phyloP scores from a whole-genome alignment of 805 yeast genomes.

The Pichia scutulata region DNA sequence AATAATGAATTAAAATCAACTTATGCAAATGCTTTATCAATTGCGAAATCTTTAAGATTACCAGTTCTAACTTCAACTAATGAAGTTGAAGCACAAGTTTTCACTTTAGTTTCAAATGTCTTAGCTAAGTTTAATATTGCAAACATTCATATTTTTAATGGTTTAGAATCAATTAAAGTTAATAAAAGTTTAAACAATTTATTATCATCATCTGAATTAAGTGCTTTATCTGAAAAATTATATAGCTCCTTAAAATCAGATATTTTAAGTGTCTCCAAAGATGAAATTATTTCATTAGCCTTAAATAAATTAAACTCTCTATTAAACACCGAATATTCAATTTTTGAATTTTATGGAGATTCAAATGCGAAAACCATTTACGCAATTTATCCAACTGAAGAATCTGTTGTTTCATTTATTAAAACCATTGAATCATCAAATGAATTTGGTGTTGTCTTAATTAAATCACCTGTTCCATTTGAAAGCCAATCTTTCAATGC shows the following conservation, averaged over 20 bases:
- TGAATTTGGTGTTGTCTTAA: slow-evolving; percentile 48
- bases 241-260: slow-evolving; percentile 22
- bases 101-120: slow-evolving; percentile 56
- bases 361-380: slow-evolving; percentile 61
- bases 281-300: slow-evolving; percentile 36
- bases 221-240: slow-evolving; percentile 33
- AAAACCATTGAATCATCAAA: slow-evolving; percentile 29
- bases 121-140: slow-evolving; percentile 58
- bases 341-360: slow-evolving; percentile 67
- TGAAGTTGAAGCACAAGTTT: slow-evolving; percentile 57
- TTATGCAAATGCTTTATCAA: slow-evolving; percentile 51
- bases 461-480: slow-evolving; percentile 79
- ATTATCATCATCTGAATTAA: slow-evolving; percentile 36
- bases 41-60: slow-evolving; percentile 55
- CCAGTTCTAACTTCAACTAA: slow-evolving; percentile 65
- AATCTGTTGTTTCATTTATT: slow-evolving; percentile 43
- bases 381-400: slow-evolving; percentile 72
- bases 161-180: slow-evolving; percentile 53
- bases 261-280: slow-evolving; percentile 19
- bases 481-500: slow-evolving; percentile 51
- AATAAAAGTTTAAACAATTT: slow-evolving; percentile 39
- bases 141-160: slow-evolving; percentile 72
- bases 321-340: slow-evolving; percentile 41
- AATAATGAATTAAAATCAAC: slow-evolving; percentile 51
- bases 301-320: slow-evolving; percentile 45